Percentiles rank a stretch among this genome's conserved stretches.
These are phyloP conservation scores for Pichia cephalocereana DNA, from an alignment of 805 yeast genomes.

Conservation along the genomic window DNA sequence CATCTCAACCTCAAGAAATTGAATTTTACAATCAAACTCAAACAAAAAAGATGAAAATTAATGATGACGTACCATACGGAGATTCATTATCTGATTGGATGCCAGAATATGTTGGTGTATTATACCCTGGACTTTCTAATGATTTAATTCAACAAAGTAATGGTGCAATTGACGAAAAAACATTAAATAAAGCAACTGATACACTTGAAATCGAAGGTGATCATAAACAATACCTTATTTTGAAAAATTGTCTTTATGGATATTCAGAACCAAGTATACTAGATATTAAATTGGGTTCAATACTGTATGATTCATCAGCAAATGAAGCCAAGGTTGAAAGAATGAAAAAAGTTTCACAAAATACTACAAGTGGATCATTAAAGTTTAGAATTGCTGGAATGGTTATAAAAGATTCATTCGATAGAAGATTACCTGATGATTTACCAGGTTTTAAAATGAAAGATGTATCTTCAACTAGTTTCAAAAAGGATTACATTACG, in stretches of 20 bases:
- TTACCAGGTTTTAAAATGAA: conserved; percentile 6
- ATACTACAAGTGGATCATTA: conserved; percentile 75
- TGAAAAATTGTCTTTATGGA: conserved; percentile 61
- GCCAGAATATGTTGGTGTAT: conserved; percentile 55
- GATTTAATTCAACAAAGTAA: conserved; percentile 16
- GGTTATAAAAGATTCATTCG: conserved; percentile 34
- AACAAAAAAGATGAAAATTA: neutral
- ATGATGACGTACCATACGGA: conserved; percentile 24
- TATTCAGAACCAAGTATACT: conserved; percentile 59
- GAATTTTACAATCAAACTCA: conserved; percentile 53
- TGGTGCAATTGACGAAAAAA: conserved; percentile 16
- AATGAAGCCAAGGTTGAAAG: conserved; percentile 52
- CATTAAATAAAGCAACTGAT: conserved; percentile 9
- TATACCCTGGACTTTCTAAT: conserved; percentile 36
- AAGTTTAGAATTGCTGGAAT: conserved; percentile 83
- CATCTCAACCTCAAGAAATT: conserved; percentile 53
- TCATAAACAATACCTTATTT: conserved; percentile 42
- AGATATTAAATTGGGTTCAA: conserved; percentile 76
- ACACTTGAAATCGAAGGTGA: conserved; percentile 9
- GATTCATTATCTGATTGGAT: conserved; percentile 42
- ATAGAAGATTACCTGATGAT: conserved; percentile 13
- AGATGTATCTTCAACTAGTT: conserved; percentile 6
- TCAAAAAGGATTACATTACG: conserved; percentile 33
- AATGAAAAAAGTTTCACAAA: conserved; percentile 49
- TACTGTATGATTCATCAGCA: conserved; percentile 56